Conservation (phyloP, 2,329 filamentous ascomycete genomes). For the Dactylonectria estremocensis region DNA sequence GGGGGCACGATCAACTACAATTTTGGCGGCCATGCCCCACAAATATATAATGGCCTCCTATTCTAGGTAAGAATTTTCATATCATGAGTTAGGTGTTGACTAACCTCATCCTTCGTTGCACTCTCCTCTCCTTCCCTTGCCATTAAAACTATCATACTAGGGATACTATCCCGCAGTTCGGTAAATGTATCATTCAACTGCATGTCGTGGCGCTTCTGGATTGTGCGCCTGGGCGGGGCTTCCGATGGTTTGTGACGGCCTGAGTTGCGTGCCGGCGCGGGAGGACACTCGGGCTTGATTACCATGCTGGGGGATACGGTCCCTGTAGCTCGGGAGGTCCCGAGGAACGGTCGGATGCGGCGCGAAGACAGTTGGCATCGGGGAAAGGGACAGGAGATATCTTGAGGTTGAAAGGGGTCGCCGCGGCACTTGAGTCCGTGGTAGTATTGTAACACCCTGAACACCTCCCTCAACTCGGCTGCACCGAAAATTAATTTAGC, state of each 20-base stretch:
- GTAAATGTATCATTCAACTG: not conserved
- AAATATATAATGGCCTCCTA: not conserved
- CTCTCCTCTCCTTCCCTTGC: not conserved
- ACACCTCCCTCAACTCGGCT: too few species aligned
- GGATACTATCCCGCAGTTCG: slow-evolving; percentile 1
- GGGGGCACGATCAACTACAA: too few species aligned
- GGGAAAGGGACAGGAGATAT: slow-evolving; percentile 7
- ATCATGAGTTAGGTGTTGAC: not conserved
- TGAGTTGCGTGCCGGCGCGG: not conserved
- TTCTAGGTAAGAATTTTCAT: not conserved
- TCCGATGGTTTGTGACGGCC: not conserved
- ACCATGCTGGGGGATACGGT: not conserved
- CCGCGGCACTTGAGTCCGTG: slow-evolving; percentile 9
- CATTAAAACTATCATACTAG: not conserved
- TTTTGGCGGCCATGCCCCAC: too few species aligned
- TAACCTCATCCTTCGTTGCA: not conserved
- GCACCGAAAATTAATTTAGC: too few species aligned
- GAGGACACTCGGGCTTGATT: too few species aligned
- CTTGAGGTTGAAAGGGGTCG: slow-evolving; percentile 8
- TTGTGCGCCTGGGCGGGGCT: slow-evolving; percentile 1
- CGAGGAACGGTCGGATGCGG: slow-evolving; percentile 15
- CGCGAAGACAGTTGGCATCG: slow-evolving; percentile 11
- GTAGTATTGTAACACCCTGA: not conserved
- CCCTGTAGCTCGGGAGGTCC: slow-evolving; percentile 9
- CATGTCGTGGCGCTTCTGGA: not conserved